Evolutionary conservation across 2,329 filamentous ascomycete genomes (phyloP).

Genomic region (Apiospora marii): DNA sequence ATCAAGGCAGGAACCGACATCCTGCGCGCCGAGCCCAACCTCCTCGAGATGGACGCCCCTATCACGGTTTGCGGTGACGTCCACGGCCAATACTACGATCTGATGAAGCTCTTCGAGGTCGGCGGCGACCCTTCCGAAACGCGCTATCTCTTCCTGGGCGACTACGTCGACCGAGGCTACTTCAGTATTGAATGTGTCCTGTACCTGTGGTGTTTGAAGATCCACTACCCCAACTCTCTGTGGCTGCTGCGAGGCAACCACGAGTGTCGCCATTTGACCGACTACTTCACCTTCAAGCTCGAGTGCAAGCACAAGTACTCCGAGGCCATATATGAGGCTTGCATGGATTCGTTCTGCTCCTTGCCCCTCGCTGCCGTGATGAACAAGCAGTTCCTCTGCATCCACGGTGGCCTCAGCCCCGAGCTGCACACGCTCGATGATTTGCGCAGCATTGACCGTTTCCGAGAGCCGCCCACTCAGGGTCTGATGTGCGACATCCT

Average conservation of each 20-base stretch:
- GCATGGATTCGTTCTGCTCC: constrained; percentile 97
- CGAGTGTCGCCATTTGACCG: constrained; percentile 97
- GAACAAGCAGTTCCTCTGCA: constrained; percentile 99
- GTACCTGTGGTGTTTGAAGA: constrained; percentile 97
- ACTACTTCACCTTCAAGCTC: constrained; percentile 99
- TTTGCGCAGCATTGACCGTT: constrained; percentile 94
- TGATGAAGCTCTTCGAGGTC: constrained; percentile 99
- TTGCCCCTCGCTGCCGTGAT: constrained; percentile 94
- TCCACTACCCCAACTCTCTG: constrained; percentile 96
- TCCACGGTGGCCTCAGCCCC: constrained; percentile 94
- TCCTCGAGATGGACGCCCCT: constrained; percentile 98
- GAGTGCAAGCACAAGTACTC: constrained; percentile 99
- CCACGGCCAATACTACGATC: constrained; percentile 97
- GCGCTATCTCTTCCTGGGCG: constrained; percentile 93
- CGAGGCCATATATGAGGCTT: constrained; percentile 93
- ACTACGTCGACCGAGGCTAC: constrained; percentile 98
- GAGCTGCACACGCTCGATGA: constrained; percentile 97
- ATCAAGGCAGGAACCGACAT: constrained; percentile 87
- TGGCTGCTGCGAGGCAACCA: constrained; percentile 98
- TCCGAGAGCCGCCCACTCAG: constrained; percentile 95
- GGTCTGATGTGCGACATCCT: constrained; percentile 99
- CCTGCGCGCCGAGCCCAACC: constrained; percentile 88
- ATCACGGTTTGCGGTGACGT: constrained; percentile 99
- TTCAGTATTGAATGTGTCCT: constrained; percentile 99
- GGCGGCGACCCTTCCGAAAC: constrained; percentile 97